A percentile compares a stretch with the other conserved stretches of the same genome.
These are phyloP conservation scores for Epichloe coenophiala DNA, from an alignment of 2,329 filamentous ascomycete species.

Conservation along the genomic window DNA sequence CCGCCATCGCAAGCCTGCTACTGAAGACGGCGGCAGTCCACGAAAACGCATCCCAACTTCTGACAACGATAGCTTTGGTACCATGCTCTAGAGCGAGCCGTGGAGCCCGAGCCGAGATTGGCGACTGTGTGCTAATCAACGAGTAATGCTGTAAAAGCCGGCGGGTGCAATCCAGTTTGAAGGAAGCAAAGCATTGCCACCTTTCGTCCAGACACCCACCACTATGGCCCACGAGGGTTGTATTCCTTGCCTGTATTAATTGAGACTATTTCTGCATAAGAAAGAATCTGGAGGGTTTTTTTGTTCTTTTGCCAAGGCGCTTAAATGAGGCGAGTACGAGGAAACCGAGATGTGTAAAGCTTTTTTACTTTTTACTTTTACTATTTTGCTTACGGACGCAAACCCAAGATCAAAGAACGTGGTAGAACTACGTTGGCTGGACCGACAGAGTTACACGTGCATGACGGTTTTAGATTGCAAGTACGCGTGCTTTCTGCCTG, in stretches of 20 bases:
- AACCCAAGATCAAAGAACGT: too few relatives aligned
- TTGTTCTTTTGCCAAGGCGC: not conserved
- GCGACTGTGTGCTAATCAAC: conserved; percentile 12
- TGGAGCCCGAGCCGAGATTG: conserved; percentile 10
- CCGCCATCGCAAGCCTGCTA: conserved; percentile 70
- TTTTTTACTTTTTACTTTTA: too few relatives aligned
- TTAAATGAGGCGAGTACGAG: not conserved
- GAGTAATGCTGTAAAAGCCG: conserved; percentile 12
- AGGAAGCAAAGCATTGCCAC: too few relatives aligned
- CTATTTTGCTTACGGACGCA: too few relatives aligned
- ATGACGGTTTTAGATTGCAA: not conserved
- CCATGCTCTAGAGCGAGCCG: conserved; percentile 52
- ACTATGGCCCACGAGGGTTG: not conserved
- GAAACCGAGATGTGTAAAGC: not conserved
- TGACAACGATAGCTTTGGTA: conserved; percentile 63
- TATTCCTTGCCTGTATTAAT: not conserved
- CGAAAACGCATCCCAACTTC: conserved; percentile 71
- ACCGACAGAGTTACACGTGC: not conserved
- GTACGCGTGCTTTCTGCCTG: too few relatives aligned
- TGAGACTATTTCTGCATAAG: not conserved
- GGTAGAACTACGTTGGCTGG: conserved; percentile 1
- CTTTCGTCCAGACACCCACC: not conserved
- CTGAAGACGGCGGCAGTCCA: conserved; percentile 59
- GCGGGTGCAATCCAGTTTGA: not conserved
- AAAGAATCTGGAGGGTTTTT: not conserved